Conservation (phyloP, 2,329 filamentous ascomycete species). For the Ceratocystis albifundus region DNA sequence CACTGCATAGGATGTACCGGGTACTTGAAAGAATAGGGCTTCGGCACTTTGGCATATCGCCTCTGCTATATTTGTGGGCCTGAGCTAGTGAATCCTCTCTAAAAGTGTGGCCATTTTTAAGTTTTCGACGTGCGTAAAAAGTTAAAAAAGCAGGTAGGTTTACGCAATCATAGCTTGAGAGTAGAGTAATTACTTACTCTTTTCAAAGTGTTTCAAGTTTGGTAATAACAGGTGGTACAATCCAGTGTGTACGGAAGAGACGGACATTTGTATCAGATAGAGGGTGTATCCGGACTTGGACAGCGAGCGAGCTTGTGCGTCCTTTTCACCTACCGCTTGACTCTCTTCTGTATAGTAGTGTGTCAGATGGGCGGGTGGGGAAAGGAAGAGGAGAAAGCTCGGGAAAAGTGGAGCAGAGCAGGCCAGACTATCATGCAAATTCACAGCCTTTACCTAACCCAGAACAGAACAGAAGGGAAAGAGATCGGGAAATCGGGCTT, state of each 20-base stretch:
- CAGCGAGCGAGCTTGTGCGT: too few species aligned
- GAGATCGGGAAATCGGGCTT: background rate
- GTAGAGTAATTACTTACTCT: background rate
- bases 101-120: background rate
- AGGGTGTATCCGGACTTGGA: too few species aligned
- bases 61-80: background rate
- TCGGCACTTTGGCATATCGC: background rate
- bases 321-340: background rate
- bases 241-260: too few species aligned
- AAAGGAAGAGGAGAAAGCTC: background rate
- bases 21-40: background rate
- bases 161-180: background rate
- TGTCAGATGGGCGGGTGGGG: background rate
- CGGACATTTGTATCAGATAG: too few species aligned
- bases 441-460: background rate
- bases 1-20: background rate
- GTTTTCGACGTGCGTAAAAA: background rate
- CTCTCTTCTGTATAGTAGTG: constrained; percentile 2
- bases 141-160: background rate
- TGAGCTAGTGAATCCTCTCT: background rate
- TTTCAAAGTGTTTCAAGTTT: too few species aligned
- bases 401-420: background rate
- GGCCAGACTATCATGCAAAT: background rate
- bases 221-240: too few species aligned
- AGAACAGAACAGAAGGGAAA: background rate